Conservation (phyloP, 2,329 filamentous ascomycete genomes). For the Penicillium sp. region DNA sequence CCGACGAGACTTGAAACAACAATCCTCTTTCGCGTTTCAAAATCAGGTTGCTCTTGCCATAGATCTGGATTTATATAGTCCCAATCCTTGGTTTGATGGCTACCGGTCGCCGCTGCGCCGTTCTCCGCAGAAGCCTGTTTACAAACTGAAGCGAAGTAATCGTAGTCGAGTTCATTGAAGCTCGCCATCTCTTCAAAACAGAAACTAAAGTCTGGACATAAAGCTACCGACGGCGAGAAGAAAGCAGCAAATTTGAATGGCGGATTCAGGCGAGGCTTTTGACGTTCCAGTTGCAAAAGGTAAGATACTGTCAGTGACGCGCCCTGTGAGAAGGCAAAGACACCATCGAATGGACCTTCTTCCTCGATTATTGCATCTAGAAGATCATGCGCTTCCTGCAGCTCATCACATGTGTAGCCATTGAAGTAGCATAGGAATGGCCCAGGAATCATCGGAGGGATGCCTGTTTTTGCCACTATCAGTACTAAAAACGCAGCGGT, state of each 20-base stretch:
- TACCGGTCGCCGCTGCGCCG: not conserved
- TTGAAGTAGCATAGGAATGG: not conserved
- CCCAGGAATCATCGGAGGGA: not conserved
- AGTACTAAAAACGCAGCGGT: conserved; percentile 2
- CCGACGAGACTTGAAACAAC: not conserved
- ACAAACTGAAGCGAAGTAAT: not conserved
- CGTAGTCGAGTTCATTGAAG: not conserved
- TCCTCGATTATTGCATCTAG: conserved; percentile 16
- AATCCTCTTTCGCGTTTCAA: not conserved
- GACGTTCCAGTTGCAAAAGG: conserved; percentile 13
- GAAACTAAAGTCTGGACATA: not conserved
- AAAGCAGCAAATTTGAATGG: conserved; percentile 20
- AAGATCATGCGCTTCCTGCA: conserved; percentile 10
- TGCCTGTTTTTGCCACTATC: not conserved
- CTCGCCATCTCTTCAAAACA: not conserved
- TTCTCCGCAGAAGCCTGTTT: not conserved
- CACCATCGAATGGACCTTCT: conserved; percentile 21
- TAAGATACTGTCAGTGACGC: conserved; percentile 15
- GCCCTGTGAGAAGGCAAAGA: conserved; percentile 21
- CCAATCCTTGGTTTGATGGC: not conserved
- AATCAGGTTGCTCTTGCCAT: not conserved
- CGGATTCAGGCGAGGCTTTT: not conserved
- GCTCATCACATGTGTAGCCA: not conserved
- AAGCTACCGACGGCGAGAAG: conserved; percentile 1
- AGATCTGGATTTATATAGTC: not conserved